Evolutionary conservation across 192 early-diverging fungal species (phyloP).

Genomic region (Coemansia furcata): DNA sequence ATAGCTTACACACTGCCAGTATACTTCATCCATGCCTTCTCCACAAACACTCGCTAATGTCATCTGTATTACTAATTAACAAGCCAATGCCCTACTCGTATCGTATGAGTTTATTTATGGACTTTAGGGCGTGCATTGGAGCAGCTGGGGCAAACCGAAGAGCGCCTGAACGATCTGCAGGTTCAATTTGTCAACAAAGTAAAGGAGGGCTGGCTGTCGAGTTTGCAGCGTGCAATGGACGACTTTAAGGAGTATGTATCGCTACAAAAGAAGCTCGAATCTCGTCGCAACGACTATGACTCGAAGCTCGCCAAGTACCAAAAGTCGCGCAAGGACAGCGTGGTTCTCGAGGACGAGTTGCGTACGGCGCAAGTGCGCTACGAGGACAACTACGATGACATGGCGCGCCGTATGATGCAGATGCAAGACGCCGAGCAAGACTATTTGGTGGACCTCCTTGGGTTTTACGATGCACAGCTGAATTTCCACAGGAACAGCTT

Average conservation of each 20-base stretch:
- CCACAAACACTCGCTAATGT: neutral
- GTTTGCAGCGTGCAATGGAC: slow-evolving; percentile 53
- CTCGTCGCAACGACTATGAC: slow-evolving; percentile 90
- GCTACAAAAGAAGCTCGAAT: slow-evolving; percentile 83
- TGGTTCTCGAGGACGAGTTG: slow-evolving; percentile 88
- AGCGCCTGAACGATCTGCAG: slow-evolving; percentile 46
- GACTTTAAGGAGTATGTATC: slow-evolving; percentile 55
- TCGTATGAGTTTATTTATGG: slow-evolving; percentile 2
- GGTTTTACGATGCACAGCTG: slow-evolving; percentile 50
- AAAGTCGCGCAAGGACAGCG: slow-evolving; percentile 87
- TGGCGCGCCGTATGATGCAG: slow-evolving; percentile 74
- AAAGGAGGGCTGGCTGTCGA: slow-evolving; percentile 53
- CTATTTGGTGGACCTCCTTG: slow-evolving; percentile 53
- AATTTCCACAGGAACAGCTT: slow-evolving; percentile 43
- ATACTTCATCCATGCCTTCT: neutral
- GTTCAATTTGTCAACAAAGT: slow-evolving; percentile 52
- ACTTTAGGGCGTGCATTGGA: slow-evolving; percentile 50
- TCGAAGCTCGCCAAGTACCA: slow-evolving; percentile 85
- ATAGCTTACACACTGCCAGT: neutral
- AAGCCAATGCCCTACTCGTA: neutral
- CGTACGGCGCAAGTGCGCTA: slow-evolving; percentile 88
- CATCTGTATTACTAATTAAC: neutral
- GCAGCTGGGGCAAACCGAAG: slow-evolving; percentile 55
- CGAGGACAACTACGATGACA: slow-evolving; percentile 82
- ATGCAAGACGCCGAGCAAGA: slow-evolving; percentile 80